Base-by-base conservation (phyloP, 108 stramenopile species). In the Skeletonema potamos region DNA sequence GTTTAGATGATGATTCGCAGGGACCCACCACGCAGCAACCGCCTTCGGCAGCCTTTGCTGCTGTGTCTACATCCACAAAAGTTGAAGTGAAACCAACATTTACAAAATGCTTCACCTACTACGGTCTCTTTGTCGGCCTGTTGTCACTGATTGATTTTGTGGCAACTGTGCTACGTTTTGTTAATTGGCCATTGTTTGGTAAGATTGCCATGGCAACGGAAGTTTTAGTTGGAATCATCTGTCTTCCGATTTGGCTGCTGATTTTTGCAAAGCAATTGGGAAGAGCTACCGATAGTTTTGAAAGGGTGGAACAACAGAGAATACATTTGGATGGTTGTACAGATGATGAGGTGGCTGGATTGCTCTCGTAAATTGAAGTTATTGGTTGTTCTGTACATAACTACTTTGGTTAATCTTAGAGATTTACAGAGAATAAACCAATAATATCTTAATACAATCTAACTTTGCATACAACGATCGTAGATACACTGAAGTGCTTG, bases 171-270 rank as follows among this genome's bases (percentile, higher is more conserved):
- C 54, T 89, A 27, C 83, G 88, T n/a, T 74, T 91, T 37, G 48
- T 79, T 0, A 76, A 79, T 9, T 88, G 86, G 74, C 10, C 36
- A 22, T 24, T 67, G 11, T 90, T 88, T 66, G 61, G 68, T 11
- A 41, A 36, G 15, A 76, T 89, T 62, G 72, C 87, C 20, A 73
- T 89, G 65, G 73, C 64, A 22, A 81, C 79, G 18, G 73, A 81
- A 18, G 3, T 64, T 1, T 27, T 86, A 8, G 77, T 84, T 22
- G 88, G 84, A 7, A 30, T 90, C 29, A 55, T 93, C 13, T 68
- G 89, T 15, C 29, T 90, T 6, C 92, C 92, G 1, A 55, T 77
- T 55, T 90, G 89, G 88, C 64, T 89, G 22, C 27, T 89, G 1
- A 33, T 70, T 8, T 68, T 93, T 58, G 86, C 80, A 33, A 66